Conservation (phyloP, 2,329 filamentous ascomycete species). For the Beauveria sp. region DNA sequence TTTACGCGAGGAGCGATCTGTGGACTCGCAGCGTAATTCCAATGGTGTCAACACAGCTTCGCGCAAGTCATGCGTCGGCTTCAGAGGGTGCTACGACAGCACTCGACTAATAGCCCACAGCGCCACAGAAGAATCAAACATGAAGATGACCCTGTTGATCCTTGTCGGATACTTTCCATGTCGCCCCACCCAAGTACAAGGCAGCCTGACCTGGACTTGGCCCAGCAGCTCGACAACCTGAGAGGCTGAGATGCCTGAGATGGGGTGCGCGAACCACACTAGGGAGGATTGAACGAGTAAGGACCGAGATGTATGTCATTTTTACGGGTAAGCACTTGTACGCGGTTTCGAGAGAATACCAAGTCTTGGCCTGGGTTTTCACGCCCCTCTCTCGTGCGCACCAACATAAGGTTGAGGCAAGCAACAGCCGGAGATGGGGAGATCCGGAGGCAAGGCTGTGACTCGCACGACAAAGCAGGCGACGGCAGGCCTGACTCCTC, state of each 20-base stretch:
- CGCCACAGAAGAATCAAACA: background rate
- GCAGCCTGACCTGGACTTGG: background rate
- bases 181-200: background rate
- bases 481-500: background rate
- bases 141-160: background rate
- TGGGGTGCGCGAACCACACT: background rate
- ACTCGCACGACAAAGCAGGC: background rate
- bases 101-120: background rate
- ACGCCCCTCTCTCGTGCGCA: background rate
- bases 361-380: background rate
- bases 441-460: background rate
- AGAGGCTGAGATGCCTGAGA: background rate
- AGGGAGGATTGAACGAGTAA: background rate
- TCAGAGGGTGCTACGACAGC: background rate
- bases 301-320: background rate
- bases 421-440: background rate
- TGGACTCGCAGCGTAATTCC: too few relatives aligned
- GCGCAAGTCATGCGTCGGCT: background rate
- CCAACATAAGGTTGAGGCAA: background rate
- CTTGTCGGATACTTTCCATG: slow-evolving; percentile 4
- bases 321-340: background rate
- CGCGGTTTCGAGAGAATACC: background rate
- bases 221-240: background rate
- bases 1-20: too few relatives aligned
- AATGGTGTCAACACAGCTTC: background rate